Evolutionary conservation across 164 flowering plant species (phyloP).

Genomic region (Macadamia integrifolia): DNA sequence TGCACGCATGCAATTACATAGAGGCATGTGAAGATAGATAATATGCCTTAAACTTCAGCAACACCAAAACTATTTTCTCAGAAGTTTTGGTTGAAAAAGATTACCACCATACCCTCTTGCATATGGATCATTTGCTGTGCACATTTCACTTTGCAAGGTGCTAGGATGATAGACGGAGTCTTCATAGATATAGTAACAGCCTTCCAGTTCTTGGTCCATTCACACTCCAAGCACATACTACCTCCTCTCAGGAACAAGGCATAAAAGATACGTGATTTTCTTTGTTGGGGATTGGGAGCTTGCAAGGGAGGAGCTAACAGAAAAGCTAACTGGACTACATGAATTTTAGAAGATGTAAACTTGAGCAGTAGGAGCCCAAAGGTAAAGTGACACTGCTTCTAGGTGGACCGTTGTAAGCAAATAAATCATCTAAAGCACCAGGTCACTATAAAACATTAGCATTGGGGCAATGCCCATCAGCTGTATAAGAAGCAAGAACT

Average conservation of each 20-base stretch:
- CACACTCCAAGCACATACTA: conserved; percentile 62
- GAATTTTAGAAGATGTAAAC: conserved; percentile 24
- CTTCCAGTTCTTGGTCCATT: conserved; percentile 68
- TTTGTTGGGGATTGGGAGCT: neutral
- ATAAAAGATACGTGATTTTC: neutral
- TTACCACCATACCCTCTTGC: conserved; percentile 76
- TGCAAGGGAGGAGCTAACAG: neutral
- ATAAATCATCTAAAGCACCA: conserved; percentile 81
- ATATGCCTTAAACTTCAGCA: neutral
- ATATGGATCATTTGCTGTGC: conserved; percentile 88
- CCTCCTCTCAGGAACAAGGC: conserved; percentile 32
- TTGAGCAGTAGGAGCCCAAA: conserved; percentile 98
- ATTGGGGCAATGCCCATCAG: conserved; percentile 45
- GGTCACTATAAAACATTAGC: conserved; percentile 82
- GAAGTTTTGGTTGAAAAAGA: conserved; percentile 10
- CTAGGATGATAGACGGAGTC: conserved; percentile 76
- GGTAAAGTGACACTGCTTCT: conserved; percentile 58
- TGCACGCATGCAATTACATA: neutral
- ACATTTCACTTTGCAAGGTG: conserved; percentile 61
- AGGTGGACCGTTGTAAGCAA: conserved; percentile 72
- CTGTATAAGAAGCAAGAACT: conserved; percentile 26
- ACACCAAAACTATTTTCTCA: neutral
- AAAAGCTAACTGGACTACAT: neutral
- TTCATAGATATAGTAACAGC: conserved; percentile 85
- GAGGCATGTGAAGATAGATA: neutral